Conservation (phyloP, 371 early-diverging fungal species). For the Mortierella sp. region DNA sequence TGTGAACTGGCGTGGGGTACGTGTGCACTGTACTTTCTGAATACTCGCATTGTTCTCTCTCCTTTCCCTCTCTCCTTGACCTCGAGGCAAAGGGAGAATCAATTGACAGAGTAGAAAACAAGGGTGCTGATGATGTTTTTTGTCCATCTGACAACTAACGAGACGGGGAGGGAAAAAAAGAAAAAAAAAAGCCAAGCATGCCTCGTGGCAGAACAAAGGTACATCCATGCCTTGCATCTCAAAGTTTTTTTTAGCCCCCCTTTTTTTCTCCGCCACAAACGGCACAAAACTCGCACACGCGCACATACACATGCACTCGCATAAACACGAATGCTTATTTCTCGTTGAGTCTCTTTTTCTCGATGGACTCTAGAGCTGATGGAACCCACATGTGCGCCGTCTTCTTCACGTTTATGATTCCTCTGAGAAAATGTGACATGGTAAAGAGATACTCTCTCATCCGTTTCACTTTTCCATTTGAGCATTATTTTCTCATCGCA, state of each 20-base stretch:
- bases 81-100: too few species aligned
- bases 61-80: too few species aligned
- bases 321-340: too few species aligned
- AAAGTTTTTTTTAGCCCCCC: not conserved
- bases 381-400: not conserved
- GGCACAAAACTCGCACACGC: conserved; percentile 4
- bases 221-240: not conserved
- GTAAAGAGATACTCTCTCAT: not conserved
- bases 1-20: too few species aligned
- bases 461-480: not conserved
- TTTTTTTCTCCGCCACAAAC: conserved; percentile 9
- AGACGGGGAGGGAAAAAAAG: not conserved
- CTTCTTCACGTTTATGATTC: too few species aligned
- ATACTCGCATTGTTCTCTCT: too few species aligned
- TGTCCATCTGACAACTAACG: too few species aligned
- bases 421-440: not conserved
- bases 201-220: conserved; percentile 3
- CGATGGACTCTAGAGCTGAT: too few species aligned
- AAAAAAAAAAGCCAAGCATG: not conserved
- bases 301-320: conserved; percentile 3
- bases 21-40: too few species aligned
- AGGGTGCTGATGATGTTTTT: too few species aligned
- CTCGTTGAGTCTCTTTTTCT: too few species aligned
- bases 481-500: too few species aligned
- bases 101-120: not conserved